Evolutionary conservation across 2,329 filamentous ascomycete genomes (phyloP), one percentile per base, ranked within the genome.

Genomic region (Alternaria longipes): DNA sequence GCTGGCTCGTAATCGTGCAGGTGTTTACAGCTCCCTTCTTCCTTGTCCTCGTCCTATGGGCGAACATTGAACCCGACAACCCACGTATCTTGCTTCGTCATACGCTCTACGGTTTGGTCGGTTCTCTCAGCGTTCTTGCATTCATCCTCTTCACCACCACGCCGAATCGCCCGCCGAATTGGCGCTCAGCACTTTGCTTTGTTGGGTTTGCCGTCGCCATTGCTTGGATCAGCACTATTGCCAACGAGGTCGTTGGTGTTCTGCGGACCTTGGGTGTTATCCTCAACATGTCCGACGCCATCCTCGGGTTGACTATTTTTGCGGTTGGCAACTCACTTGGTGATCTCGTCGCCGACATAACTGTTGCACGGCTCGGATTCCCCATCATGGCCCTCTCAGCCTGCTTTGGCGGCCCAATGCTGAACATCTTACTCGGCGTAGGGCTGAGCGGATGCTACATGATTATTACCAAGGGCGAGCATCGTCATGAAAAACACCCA

Each of bases 361-460:
- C 95, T 0, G 91, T 99, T 38, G 95, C 95, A 4, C 88, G 92
- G 34, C 87, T 99, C 3, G 95, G 95, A 3, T 97, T 94, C 79
- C 95, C 95, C 0, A 93, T 99, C 64, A 99, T 99, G 95, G 95
- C 95, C 1, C 81, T 91, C 41, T 94, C 92, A 34, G 95, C 95
- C 5, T 99, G 95, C 76, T 97, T 99, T 76, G 95, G 95, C n/a
- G 96, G 95, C 0, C 95, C 95, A 0, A 94, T 99, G 93, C 86
- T 99, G 41, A 99, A 99, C 72, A 99, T 99, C 64, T 82, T 99
- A 0, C 86, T 99, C 4, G 95, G 95, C 0, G 94, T 99, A 54
- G 95, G 95, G n/a, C 84, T 98, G 4, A 91, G 91, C 26, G 95
- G 95, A 16, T 86, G 92, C 40, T 96, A 94, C 76, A 95, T 97